These are phyloP conservation scores for Remersonia thermophila DNA, from an alignment of 2,329 filamentous ascomycete genomes.

Conservation along the genomic window DNA sequence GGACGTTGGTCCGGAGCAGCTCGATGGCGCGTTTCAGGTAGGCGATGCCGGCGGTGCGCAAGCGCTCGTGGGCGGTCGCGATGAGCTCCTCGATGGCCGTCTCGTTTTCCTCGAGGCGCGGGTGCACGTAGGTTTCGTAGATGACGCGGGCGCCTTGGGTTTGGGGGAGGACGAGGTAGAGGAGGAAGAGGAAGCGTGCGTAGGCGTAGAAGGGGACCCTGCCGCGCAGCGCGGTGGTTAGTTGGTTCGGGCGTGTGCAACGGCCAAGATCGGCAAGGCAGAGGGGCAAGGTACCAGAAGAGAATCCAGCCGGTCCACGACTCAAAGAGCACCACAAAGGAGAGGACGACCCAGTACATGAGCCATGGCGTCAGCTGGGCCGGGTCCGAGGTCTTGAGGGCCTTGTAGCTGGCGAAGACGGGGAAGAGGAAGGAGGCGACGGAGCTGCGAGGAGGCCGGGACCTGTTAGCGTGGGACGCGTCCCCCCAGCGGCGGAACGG, in stretches of 20 bases:
- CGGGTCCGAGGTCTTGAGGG: constrained; percentile 82
- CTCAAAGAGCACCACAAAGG: constrained; percentile 68
- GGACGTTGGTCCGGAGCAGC: constrained; percentile 58
- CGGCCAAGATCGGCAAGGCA: not conserved
- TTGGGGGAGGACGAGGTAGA: constrained; percentile 93
- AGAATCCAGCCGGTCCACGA: constrained; percentile 82
- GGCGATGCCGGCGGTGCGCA: constrained; percentile 62
- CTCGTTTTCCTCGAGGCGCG: constrained; percentile 81
- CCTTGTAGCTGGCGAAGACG: constrained; percentile 95
- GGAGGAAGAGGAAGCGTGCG: constrained; percentile 72
- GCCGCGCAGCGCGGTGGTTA: too few species aligned
- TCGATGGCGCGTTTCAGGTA: constrained; percentile 64
- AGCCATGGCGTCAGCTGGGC: constrained; percentile 90
- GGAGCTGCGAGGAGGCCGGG: too few species aligned
- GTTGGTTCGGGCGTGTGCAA: too few species aligned
- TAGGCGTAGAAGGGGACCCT: constrained; percentile 91
- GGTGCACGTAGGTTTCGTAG: constrained; percentile 76
- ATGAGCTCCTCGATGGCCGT: constrained; percentile 83
- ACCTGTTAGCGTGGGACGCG: too few species aligned
- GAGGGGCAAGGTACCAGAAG: constrained; percentile 46
- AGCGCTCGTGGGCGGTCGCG: constrained; percentile 63
- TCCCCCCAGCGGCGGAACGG: too few species aligned
- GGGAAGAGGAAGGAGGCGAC: constrained; percentile 85
- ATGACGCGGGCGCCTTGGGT: constrained; percentile 83
- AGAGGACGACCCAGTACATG: constrained; percentile 97